Conservation (phyloP, 164 flowering plant genomes). For the Aristolochia contorta region DNA sequence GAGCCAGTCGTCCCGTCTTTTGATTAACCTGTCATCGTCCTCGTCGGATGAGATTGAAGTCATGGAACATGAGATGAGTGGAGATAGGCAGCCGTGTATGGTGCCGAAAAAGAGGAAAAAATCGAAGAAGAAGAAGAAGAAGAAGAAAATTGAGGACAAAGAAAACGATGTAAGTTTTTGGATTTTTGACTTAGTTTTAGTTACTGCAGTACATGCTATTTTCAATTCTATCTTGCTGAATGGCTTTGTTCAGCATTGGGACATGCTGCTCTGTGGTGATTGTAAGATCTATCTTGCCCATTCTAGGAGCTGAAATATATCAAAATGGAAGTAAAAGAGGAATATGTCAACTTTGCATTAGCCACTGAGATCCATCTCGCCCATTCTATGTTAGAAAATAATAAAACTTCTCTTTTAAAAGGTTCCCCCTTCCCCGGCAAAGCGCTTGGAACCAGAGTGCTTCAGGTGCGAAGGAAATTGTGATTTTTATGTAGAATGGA, state of each 20-base stretch:
- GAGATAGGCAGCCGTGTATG: background rate
- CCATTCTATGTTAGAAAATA: too few relatives aligned
- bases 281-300: too few relatives aligned
- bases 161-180: slow-evolving; percentile 11
- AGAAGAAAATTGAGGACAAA: slow-evolving; percentile 7
- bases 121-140: slow-evolving; percentile 12
- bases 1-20: background rate
- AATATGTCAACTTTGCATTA: background rate
- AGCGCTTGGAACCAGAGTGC: too few relatives aligned
- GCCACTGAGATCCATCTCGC: background rate
- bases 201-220: background rate
- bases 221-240: background rate
- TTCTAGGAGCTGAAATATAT: too few relatives aligned
- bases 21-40: slow-evolving; percentile 11
- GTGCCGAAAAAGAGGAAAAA: slow-evolving; percentile 1
- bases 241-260: background rate
- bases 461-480: too few relatives aligned
- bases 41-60: slow-evolving; percentile 17
- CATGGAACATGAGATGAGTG: background rate
- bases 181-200: background rate
- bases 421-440: too few relatives aligned
- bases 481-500: too few relatives aligned
- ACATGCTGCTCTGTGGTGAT: too few relatives aligned
- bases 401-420: too few relatives aligned
- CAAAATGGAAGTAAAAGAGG: too few relatives aligned